Conservation (phyloP, 2,329 filamentous ascomycete species). For the Ambrosiella beaveri region DNA sequence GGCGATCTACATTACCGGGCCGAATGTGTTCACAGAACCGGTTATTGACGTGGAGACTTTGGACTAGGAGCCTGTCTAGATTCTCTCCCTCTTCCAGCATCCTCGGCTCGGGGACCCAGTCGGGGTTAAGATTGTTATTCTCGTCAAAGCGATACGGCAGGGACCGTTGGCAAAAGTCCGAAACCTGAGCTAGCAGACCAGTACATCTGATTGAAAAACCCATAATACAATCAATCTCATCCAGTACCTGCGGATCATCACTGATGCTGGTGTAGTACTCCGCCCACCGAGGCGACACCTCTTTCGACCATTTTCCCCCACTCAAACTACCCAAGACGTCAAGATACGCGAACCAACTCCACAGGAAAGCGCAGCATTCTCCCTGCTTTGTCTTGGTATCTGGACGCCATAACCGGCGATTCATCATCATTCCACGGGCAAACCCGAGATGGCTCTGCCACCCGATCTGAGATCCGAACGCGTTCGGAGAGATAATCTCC, state of each 20-base stretch:
- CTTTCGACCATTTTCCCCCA: constrained; percentile 35
- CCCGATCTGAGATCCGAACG: constrained; percentile 61
- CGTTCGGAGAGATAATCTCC: constrained; percentile 67
- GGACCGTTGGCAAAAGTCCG: constrained; percentile 51
- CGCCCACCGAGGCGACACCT: constrained; percentile 29
- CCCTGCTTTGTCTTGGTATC: constrained; percentile 19
- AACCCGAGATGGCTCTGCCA: constrained; percentile 68
- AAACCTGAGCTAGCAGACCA: constrained; percentile 44
- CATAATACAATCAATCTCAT: constrained; percentile 65
- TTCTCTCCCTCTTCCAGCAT: constrained; percentile 44
- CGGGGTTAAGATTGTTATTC: constrained; percentile 19
- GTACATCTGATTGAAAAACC: constrained; percentile 24
- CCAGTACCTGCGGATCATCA: constrained; percentile 33
- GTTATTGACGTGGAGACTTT: constrained; percentile 30
- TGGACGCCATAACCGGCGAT: constrained; percentile 19
- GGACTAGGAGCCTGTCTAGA: constrained; percentile 14
- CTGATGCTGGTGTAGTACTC: constrained; percentile 34
- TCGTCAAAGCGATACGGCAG: constrained; percentile 46
- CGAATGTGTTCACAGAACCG: constrained; percentile 31
- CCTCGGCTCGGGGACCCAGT: constrained; percentile 47
- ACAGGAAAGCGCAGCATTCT: constrained; percentile 50
- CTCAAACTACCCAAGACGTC: constrained; percentile 60
- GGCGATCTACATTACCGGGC: constrained; percentile 31
- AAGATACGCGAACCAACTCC: constrained; percentile 70
- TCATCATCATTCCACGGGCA: constrained; percentile 55